A percentile compares a stretch with the other conserved stretches of the same genome.
These are phyloP conservation scores for Pisolithus albus DNA, from an alignment of 768 basidiomycete species.

Conservation along the genomic window DNA sequence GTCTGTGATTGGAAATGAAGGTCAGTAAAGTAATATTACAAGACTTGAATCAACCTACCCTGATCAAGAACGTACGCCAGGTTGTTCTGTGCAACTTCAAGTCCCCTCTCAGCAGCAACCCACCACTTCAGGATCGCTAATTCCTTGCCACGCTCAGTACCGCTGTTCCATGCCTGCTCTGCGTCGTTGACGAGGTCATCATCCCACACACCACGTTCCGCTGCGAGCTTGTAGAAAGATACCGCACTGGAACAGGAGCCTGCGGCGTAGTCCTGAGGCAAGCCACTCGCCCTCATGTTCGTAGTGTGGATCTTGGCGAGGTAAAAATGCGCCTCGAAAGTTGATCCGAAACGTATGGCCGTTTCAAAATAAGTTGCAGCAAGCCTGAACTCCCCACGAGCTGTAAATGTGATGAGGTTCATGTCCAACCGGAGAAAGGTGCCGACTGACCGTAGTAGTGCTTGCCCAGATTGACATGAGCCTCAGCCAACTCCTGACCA, in stretches of 20 bases:
- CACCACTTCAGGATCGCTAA: slow-evolving; percentile 90
- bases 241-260: slow-evolving; percentile 87
- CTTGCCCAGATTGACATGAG: slow-evolving; percentile 87
- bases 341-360: slow-evolving; percentile 81
- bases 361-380: slow-evolving; percentile 77
- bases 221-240: slow-evolving; percentile 87
- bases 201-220: slow-evolving; percentile 86
- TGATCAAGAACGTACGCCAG: slow-evolving; percentile 89
- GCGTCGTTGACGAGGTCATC: slow-evolving; percentile 79
- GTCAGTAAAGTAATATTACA: slow-evolving; percentile 19
- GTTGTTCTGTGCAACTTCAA: slow-evolving; percentile 92
- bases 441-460: slow-evolving; percentile 50
- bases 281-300: slow-evolving; percentile 37
- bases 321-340: slow-evolving; percentile 93
- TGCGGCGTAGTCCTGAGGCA: slow-evolving; percentile 44
- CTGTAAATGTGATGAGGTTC: slow-evolving; percentile 33
- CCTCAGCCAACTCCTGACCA: slow-evolving; percentile 84
- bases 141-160: slow-evolving; percentile 65
- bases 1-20: slow-evolving; percentile 35
- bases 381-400: slow-evolving; percentile 54
- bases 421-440: background rate
- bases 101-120: slow-evolving; percentile 90
- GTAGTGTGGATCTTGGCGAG: slow-evolving; percentile 74
- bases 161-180: slow-evolving; percentile 65
- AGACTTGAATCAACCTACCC: slow-evolving; percentile 46